Evolutionary conservation across 129 eudicot genomes (phyloP).

Genomic region (Escallonia herrerae): DNA sequence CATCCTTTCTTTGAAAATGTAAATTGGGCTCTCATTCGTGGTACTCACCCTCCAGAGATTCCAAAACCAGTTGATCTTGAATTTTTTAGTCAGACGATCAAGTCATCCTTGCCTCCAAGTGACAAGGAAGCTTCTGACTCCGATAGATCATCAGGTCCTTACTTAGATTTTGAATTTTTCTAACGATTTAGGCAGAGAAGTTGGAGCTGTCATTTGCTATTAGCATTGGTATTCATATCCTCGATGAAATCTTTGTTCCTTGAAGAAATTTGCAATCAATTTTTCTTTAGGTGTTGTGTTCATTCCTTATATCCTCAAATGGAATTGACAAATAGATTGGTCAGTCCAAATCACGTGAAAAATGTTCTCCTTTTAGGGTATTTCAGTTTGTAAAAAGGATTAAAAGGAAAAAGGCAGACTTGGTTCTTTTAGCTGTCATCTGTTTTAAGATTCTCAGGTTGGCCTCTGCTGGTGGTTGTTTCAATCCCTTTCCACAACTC

Average conservation of each 20-base stretch:
- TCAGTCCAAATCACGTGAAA: background rate
- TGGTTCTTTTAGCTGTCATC: conserved; percentile 9
- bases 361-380: conserved; percentile 1
- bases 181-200: conserved; percentile 30
- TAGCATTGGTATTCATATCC: conserved; percentile 7
- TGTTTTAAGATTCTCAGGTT: background rate
- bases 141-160: conserved; percentile 79
- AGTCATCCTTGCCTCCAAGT: conserved; percentile 43
- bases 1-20: conserved; percentile 78
- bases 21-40: conserved; percentile 91
- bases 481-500: background rate
- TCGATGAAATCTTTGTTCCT: conserved; percentile 10
- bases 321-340: background rate
- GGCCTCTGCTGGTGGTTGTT: background rate
- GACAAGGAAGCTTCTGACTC: conserved; percentile 60
- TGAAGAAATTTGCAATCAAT: background rate
- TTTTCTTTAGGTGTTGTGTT: conserved; percentile 6
- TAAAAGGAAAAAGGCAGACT: conserved; percentile 4
- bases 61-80: conserved; percentile 83
- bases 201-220: conserved; percentile 7
- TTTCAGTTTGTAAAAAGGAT: background rate
- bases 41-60: conserved; percentile 72
- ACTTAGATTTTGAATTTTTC: conserved; percentile 86
- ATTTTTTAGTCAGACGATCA: conserved; percentile 40
- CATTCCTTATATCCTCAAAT: background rate